Evolutionary conservation across 2,329 filamentous ascomycete genomes (phyloP), one percentile per base, ranked within the genome.

Genomic region (Xylariaceae sp.): DNA sequence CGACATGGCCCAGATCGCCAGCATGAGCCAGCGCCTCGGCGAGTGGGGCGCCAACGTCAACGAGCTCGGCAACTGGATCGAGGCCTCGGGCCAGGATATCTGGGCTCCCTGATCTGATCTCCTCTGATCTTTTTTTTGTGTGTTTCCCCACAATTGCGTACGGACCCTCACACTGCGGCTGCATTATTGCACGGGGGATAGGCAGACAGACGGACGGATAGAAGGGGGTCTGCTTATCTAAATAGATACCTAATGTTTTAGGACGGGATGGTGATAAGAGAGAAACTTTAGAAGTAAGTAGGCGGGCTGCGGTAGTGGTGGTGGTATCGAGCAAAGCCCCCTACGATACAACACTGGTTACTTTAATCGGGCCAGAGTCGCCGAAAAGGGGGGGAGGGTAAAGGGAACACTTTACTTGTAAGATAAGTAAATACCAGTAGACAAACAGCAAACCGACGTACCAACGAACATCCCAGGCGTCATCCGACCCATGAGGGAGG

Each of bases 1-100:
- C 65, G 95, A 98, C 74, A 91, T 93, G 86, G 87, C 86, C 75
- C 95, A 98, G 80, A 96, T 99, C 67, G 90, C 89, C 69, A 90
- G 88, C 69, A 97, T 99, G 93, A 86, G 91, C 68, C 82, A 86
- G 70, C 82, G 95, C 67, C 77, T 99, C 70, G 88, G 89, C 72
- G 93, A 99, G 69, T 99, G 95, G 95, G 93, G 97, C 73, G 87
- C 89, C 48, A 96, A 92, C 71, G 93, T 99, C 62, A 97, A 98
- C 74, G 89, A 95, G 75, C 81, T 99, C 54, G 93, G 93, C 61
- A 95, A 96, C 78, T 98, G 93, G 92, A 96, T 98, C 70, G 93
- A 98, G 80, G 85, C 87, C 20, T 90, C 90, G 32, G 93, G 93
- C 9, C 91, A 96, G 79, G 93, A 97, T 75, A 92, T 98, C 41